Percentiles rank a stretch among this genome's conserved stretches.
Conservation (phyloP, 495 filamentous ascomycete species). For the Penicillium cosmopolitanum region DNA sequence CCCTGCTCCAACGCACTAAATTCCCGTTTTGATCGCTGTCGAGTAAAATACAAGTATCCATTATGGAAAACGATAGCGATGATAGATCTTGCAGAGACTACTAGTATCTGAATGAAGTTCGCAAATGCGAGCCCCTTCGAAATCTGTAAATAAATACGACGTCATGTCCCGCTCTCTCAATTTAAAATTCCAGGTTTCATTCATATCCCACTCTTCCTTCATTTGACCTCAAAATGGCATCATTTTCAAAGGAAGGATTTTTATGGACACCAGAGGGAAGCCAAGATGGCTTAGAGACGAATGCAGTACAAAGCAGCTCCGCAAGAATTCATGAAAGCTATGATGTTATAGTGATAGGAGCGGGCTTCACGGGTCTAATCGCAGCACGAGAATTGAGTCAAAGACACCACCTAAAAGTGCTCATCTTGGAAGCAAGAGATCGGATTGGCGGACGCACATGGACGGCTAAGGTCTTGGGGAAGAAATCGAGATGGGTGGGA, state of each 20-base stretch:
- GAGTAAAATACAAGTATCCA: not conserved
- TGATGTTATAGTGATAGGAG: conserved; percentile 34
- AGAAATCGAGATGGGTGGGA: conserved; percentile 35
- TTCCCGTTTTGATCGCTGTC: not conserved
- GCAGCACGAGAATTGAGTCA: conserved; percentile 30
- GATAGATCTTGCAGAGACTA: no score
- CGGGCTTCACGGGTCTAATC: conserved; percentile 32
- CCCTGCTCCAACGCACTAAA: not conserved
- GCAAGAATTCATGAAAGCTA: conserved; percentile 4
- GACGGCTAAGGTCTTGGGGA: conserved; percentile 25
- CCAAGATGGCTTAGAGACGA: not conserved
- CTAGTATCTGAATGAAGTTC: no score
- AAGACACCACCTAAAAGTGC: conserved; percentile 16
- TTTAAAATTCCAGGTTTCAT: not conserved
- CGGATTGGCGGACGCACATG: conserved; percentile 38
- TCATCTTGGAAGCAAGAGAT: conserved; percentile 38
- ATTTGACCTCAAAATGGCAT: not conserved
- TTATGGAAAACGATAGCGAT: no score
- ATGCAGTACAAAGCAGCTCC: conserved; percentile 2
- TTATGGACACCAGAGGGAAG: conserved; percentile 6
- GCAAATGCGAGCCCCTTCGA: no score
- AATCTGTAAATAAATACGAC: no score
- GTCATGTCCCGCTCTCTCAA: not conserved
- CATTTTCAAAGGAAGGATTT: conserved; percentile 13
- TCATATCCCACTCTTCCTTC: not conserved